Base-by-base conservation (phyloP, 352 stramenopile species). In the Phytophthora rubi region DNA sequence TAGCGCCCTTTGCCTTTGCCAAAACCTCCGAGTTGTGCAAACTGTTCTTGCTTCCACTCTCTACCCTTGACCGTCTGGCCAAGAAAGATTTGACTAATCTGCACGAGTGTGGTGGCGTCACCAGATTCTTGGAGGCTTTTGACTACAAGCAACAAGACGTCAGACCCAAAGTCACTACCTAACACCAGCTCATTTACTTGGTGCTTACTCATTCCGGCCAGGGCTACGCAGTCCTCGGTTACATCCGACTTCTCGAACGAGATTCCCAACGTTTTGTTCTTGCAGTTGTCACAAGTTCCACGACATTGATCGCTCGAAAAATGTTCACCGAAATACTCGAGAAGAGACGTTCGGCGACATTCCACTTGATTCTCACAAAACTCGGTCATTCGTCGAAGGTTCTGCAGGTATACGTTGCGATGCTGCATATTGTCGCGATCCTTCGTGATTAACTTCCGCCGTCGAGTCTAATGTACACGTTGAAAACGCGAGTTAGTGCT, bases 291-390 rank as follows among this genome's bases (percentile, higher is more conserved):
- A 45, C 89, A 96, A 33, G 89, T 96, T 61, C 80, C 69, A 26
- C 86, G 77, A 54, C 89, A 96, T 35, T 89, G 71, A 6, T 84
- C 78, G 39, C 76, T 91, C 1, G 78, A 83, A 73, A 96, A 96
- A 65, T 96, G 88, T 53, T 96, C 89, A n/a, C 89, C 89, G 72
- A 96, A 96, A 66, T 95, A 96, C 70, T 95, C 89, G 8, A 96
- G 69, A 33, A 96, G 66, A 23, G 83, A 90, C 30, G 88, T 95
- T 55, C 89, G 82, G 8, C 89, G 81, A 57, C 89, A 96, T 68
- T 96, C 89, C 4, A 95, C 77, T 76, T 96, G 87, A 56, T 96
- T 96, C 61, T 96, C 89, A 61, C 89, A 96, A 65, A 95, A 96
- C 64, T 95, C 86, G 0, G 82, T 85, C 83, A 96, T 96, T 18